Conservation (phyloP, 2,329 filamentous ascomycete species). For the Trichophyton verrucosum region DNA sequence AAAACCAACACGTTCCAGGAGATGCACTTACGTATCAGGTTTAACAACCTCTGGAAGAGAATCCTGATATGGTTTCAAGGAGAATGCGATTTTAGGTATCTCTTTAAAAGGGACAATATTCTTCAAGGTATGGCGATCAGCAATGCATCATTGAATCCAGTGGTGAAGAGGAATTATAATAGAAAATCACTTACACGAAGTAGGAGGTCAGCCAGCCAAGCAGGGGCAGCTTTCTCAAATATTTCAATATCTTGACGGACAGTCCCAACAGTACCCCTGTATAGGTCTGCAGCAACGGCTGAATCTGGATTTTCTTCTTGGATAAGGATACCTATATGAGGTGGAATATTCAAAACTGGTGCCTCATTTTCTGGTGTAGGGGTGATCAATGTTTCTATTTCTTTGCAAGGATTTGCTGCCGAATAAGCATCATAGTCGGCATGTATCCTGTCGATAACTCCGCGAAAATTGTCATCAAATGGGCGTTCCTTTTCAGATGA, state of each 20-base stretch:
- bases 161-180: neutral
- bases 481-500: constrained; percentile 40
- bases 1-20: no score
- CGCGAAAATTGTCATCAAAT: constrained; percentile 35
- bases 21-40: constrained; percentile 48
- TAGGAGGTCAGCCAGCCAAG: constrained; percentile 84
- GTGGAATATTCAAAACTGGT: constrained; percentile 32
- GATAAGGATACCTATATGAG: constrained; percentile 48
- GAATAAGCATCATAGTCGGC: constrained; percentile 36
- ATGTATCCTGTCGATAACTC: constrained; percentile 35
- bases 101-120: constrained; percentile 78
- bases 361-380: constrained; percentile 36
- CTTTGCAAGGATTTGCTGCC: constrained; percentile 26
- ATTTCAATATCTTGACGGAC: constrained; percentile 65
- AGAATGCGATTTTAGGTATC: constrained; percentile 90
- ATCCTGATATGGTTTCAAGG: constrained; percentile 70
- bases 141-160: neutral
- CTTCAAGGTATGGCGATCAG: constrained; percentile 25
- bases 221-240: constrained; percentile 74
- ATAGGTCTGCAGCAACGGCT: constrained; percentile 66
- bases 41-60: constrained; percentile 61
- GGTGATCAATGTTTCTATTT: constrained; percentile 28
- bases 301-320: constrained; percentile 53
- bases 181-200: constrained; percentile 43
- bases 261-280: constrained; percentile 72